Base-by-base conservation (phyloP, 306 rosid species). In the Lathyrus oleraceus region DNA sequence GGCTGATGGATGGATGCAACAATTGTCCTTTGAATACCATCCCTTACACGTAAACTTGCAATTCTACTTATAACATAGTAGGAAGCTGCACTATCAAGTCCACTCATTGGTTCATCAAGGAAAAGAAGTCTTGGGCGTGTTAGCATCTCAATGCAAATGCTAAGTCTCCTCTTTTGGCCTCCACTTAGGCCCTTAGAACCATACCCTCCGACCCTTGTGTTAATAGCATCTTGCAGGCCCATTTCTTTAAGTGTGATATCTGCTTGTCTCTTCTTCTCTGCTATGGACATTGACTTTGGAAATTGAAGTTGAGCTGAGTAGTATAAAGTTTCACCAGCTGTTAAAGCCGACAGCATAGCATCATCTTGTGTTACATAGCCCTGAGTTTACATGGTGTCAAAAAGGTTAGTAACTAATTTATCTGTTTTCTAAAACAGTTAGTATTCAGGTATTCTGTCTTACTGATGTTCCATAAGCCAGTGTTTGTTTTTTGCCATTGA, bases 1-100 rank as follows among this genome's bases (percentile, higher is more conserved):
- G 90, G 96, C 44, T 89, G 92, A 77, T 87, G 96, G 39, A 89
- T 87, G n/a, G 97, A 88, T n/a, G 86, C 83, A 52, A 88, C 54
- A 12, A 86, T 61, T 11, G 92, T 88, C 62, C 78, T 85, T 40
- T 61, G 39, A 57, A 65, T 69, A 5, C 71, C 84, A 65, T 72
- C 78, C 17, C 30, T 76, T 56, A 48, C 19, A 11, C 65, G 56
- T 5, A 78, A 28, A 52, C 69, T 38, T 0, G 90, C 81, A 12
- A 90, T 84, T 76, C 88, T 79, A 15, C 82, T 86, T 87, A 90
- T 85, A 2, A 89, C 96, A 70, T 85, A 77, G 60, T 75, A 87
- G 13, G 95, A 90, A 13, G 96, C 88, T 5, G 96, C 95, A 49
- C 96, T 86, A 28, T 87, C 96, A 21, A 90, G 86, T 36, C 96